A percentile compares a stretch with the other conserved stretches of the same genome.
Evolutionary conservation across 495 filamentous ascomycete species (phyloP).

Genomic region (Aspergillus nidulans): DNA sequence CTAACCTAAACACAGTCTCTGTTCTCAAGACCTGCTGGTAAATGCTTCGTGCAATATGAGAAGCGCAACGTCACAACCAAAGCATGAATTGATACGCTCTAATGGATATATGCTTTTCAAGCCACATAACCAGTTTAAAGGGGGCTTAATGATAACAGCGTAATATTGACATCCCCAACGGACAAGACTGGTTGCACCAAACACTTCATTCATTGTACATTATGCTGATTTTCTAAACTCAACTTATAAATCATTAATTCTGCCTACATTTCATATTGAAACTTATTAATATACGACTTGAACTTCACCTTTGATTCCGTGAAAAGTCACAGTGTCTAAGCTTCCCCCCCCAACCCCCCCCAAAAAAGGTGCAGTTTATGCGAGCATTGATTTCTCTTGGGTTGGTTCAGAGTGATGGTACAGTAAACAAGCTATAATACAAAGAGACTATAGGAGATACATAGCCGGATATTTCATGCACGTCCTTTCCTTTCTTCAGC

Average conservation of each 20-base stretch:
- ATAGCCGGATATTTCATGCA: too few species aligned
- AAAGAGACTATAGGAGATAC: too few species aligned
- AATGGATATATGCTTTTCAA: neutral
- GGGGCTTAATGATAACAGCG: too few species aligned
- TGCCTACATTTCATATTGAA: neutral
- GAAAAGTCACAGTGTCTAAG: too few species aligned
- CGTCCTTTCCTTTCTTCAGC: conserved; percentile 43
- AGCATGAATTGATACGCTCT: conserved; percentile 17
- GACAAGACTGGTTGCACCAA: conserved; percentile 3
- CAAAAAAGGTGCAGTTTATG: too few species aligned
- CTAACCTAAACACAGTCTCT: conserved; percentile 35
- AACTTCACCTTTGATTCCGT: too few species aligned
- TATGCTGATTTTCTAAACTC: neutral
- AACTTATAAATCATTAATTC: neutral
- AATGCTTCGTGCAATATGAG: conserved; percentile 41
- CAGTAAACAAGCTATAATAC: conserved; percentile 14
- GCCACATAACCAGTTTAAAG: neutral
- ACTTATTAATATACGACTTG: too few species aligned
- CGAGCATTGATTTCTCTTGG: too few species aligned
- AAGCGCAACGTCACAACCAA: conserved; percentile 29
- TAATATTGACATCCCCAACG: too few species aligned
- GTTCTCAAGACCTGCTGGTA: conserved; percentile 46
- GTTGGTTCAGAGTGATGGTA: too few species aligned
- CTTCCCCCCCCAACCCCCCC: too few species aligned
- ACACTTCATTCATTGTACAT: conserved; percentile 10